phyloP scores from a whole-genome alignment of 116 monocot genomes.

The Dioscorea cayenensis region DNA sequence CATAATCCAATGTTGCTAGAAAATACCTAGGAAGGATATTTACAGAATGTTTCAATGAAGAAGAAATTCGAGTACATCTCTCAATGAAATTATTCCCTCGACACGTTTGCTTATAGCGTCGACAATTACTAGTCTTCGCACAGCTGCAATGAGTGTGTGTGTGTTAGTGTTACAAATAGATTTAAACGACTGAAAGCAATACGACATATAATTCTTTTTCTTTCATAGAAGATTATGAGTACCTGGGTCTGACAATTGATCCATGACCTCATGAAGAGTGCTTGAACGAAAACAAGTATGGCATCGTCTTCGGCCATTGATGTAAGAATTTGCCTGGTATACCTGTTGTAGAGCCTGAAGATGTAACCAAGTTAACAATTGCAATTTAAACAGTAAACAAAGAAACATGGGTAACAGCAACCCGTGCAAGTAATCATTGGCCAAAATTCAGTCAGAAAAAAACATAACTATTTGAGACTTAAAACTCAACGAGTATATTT shows the following conservation, averaged over 20 bases:
- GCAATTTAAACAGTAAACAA: too few relatives aligned
- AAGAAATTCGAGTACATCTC: constrained; percentile 18
- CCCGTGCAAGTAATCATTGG: too few relatives aligned
- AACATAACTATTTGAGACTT: too few relatives aligned
- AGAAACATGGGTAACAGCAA: too few relatives aligned
- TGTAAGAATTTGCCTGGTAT: constrained; percentile 17
- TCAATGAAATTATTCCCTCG: constrained; percentile 21
- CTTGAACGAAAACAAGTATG: constrained; percentile 20
- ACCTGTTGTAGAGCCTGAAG: constrained; percentile 23
- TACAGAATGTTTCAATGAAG: not conserved
- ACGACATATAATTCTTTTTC: not conserved
- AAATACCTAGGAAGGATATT: not conserved
- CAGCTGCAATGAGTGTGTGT: constrained; percentile 3
- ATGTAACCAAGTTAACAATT: not conserved
- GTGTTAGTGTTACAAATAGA: not conserved
- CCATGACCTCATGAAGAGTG: constrained; percentile 20
- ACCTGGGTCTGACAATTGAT: constrained; percentile 28
- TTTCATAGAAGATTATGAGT: not conserved
- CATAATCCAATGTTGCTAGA: not conserved
- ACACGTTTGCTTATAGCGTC: constrained; percentile 13
- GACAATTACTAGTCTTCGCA: constrained; percentile 16
- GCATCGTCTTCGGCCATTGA: constrained; percentile 15
- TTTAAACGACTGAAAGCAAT: not conserved
- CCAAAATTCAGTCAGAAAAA: too few relatives aligned
- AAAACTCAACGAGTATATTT: too few relatives aligned